Evolutionary conservation across 306 rosid species (phyloP), one percentile per base, ranked within the genome.

Genomic region (Gynostemma pentaphyllum): DNA sequence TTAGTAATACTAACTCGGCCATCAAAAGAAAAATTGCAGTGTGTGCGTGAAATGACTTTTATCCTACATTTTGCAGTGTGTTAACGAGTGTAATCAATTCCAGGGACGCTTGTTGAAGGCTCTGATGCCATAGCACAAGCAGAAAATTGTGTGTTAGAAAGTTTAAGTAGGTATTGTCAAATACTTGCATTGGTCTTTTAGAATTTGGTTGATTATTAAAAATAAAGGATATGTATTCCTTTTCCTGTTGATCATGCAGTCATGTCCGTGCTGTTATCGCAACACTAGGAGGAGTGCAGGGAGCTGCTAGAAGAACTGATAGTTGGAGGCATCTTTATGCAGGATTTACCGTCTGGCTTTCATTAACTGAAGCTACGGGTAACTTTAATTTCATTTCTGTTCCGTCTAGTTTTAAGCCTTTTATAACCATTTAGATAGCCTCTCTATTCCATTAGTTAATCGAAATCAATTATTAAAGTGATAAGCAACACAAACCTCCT

Each of bases 271-370:
- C 95, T 21, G 83, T 79, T 48, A 71, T 86, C 69, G 82, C 88
- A 61, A 92, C 96, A 40, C 42, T 92, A 81, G 96, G 96, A 67
- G 88, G 88, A 67, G 73, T 66, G 75, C 82, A 75, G 0, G 90
- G 96, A 68, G 85, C 81, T 63, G 82, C 95, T 53, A 41, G 76
- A 73, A 86, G 78, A 47, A 69, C 80, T 60, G 81, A 79, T 75
- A 80, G 80, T 51, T 92, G 99, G 95, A 75, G 15, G 69, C 94
- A 92, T 82, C 95, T 92, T 41, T 72, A 79, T 74, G 88, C 95
- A 1, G 96, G 99, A 59, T 92, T 88, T 76, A 88, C 90, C 19
- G 72, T 88, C 67, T 92, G 95, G 95, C 71, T 92, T 75, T 92
- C 95, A 24, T 83, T 79, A 55, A 92, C 96, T n/a, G 84, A 86